Evolutionary conservation across 106 monocot genomes (phyloP).

Genomic region (Chionographis japonica): DNA sequence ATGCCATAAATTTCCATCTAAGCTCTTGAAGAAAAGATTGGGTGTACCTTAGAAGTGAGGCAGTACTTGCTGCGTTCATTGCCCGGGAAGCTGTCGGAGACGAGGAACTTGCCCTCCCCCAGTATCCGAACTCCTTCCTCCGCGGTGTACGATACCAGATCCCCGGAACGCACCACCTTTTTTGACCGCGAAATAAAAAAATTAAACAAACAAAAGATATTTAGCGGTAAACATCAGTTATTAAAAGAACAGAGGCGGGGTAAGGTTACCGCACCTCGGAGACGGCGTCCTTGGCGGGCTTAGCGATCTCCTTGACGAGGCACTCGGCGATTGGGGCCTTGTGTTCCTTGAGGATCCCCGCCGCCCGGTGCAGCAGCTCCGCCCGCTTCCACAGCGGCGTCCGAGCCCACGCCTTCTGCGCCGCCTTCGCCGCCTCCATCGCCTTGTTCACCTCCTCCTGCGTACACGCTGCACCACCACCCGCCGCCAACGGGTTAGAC

Average conservation of each 20-base stretch:
- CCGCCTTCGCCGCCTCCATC: conserved; percentile 74
- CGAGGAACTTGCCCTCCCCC: conserved; percentile 86
- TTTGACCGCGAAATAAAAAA: background rate
- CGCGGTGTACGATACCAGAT: conserved; percentile 89
- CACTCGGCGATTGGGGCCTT: conserved; percentile 86
- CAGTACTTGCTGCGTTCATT: conserved; percentile 96
- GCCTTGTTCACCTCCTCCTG: conserved; percentile 98
- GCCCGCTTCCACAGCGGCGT: conserved; percentile 97
- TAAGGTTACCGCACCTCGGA: conserved; percentile 49
- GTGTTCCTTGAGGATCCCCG: conserved; percentile 85
- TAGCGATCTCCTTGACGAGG: conserved; percentile 97
- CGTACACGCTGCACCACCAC: conserved; percentile 64
- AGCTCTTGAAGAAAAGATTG: too few relatives aligned
- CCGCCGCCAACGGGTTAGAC: too few relatives aligned
- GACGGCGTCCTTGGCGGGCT: conserved; percentile 92
- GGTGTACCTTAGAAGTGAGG: conserved; percentile 76
- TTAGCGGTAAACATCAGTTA: background rate
- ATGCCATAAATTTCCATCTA: too few relatives aligned
- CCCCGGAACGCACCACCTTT: conserved; percentile 91
- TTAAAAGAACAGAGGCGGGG: background rate
- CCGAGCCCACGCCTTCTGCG: conserved; percentile 90
- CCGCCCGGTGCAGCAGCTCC: conserved; percentile 88
- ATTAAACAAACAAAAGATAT: background rate
- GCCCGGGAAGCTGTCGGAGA: conserved; percentile 95
- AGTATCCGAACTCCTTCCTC: conserved; percentile 93